phyloP scores from a whole-genome alignment of 2,329 filamentous ascomycete species.

The Paraphoma chrysanthemicola region DNA sequence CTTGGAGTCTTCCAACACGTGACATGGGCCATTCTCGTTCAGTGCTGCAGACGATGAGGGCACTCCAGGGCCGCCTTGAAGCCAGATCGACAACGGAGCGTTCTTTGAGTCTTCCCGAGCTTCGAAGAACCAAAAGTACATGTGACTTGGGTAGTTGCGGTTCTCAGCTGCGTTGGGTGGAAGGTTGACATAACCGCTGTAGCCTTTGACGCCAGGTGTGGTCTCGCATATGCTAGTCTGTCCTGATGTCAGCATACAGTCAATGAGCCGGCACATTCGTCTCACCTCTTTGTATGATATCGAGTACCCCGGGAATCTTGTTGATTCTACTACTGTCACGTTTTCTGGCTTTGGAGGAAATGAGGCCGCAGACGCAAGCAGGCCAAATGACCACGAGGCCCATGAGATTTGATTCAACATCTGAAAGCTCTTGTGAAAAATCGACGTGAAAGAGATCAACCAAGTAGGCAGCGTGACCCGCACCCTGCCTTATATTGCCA shows the following conservation, averaged over 20 bases:
- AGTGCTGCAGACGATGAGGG: slow-evolving; percentile 41
- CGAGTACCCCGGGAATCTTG: slow-evolving; percentile 15
- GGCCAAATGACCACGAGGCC: not conserved
- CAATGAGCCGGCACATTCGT: not conserved
- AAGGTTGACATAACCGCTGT: slow-evolving; percentile 64
- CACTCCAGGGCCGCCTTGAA: slow-evolving; percentile 64
- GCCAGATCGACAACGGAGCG: slow-evolving; percentile 64
- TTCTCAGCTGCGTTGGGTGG: slow-evolving; percentile 48
- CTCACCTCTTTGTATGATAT: slow-evolving; percentile 50
- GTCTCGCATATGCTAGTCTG: slow-evolving; percentile 60
- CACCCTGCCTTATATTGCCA: not conserved
- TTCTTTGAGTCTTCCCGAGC: slow-evolving; percentile 59
- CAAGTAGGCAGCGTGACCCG: too few species aligned
- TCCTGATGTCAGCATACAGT: slow-evolving; percentile 1
- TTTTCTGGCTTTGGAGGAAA: slow-evolving; percentile 16
- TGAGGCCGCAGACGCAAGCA: slow-evolving; percentile 10
- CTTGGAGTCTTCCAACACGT: slow-evolving; percentile 58
- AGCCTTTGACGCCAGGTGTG: slow-evolving; percentile 60
- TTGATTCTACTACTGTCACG: slow-evolving; percentile 12
- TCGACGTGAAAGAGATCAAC: too few species aligned
- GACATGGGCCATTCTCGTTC: slow-evolving; percentile 60
- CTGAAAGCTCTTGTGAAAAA: not conserved
- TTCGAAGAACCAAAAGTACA: slow-evolving; percentile 70
- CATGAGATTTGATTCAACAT: not conserved
- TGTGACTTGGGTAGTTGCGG: slow-evolving; percentile 60